Evolutionary conservation across 805 yeast species (phyloP).

Genomic region (Candida sphagnicola): DNA sequence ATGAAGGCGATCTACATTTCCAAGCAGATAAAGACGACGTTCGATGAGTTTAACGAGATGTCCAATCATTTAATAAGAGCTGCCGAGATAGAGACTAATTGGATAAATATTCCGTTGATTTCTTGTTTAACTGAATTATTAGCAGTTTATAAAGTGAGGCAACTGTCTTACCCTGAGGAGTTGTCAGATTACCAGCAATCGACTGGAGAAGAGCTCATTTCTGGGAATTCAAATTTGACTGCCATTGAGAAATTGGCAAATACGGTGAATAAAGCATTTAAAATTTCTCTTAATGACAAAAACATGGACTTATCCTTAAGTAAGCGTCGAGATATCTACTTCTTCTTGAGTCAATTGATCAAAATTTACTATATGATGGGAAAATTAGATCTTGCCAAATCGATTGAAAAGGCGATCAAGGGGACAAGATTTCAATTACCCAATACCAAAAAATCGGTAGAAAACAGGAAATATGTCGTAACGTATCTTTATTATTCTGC

Average conservation of each 20-base stretch:
- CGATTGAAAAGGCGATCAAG: constrained; percentile 64
- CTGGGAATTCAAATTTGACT: constrained; percentile 17
- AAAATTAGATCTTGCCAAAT: constrained; percentile 69
- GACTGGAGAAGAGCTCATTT: constrained; percentile 13
- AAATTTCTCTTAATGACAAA: constrained; percentile 74
- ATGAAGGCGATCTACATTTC: constrained; percentile 29
- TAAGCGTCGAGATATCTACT: constrained; percentile 63
- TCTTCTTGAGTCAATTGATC: constrained; percentile 66
- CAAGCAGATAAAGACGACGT: constrained; percentile 31
- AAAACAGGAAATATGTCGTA: constrained; percentile 43
- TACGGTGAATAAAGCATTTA: constrained; percentile 69
- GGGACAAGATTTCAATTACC: constrained; percentile 56
- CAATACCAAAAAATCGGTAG: constrained; percentile 32
- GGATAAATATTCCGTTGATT: constrained; percentile 48
- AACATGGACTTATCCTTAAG: constrained; percentile 45
- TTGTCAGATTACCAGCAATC: constrained; percentile 8
- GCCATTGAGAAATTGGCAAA: constrained; percentile 54
- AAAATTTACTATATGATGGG: constrained; percentile 63
- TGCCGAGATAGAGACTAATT: constrained; percentile 49
- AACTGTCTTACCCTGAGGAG: constrained; percentile 23
- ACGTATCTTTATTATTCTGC: constrained; percentile 69
- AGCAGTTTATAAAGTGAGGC: constrained; percentile 35
- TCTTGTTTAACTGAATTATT: constrained; percentile 38
- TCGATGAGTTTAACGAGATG: constrained; percentile 35
- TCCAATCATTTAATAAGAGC: constrained; percentile 46